Evolutionary conservation across 1,284 basidiomycete species (phyloP).

Genomic region (Wallemia mellicola): DNA sequence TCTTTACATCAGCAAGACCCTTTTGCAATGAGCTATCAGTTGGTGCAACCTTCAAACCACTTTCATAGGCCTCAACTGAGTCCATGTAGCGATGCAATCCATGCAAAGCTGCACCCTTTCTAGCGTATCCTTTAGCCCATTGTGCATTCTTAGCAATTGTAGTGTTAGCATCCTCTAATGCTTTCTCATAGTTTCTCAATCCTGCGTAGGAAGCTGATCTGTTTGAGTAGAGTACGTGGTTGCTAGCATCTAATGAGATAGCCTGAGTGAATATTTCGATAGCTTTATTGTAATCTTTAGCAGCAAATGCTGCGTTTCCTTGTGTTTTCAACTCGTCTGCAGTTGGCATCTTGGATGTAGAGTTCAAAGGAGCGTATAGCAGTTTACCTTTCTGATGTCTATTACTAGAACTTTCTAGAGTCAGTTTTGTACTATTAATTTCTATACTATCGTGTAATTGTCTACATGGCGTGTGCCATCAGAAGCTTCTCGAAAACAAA

Average conservation of each 20-base stretch:
- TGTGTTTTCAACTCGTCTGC: constrained; percentile 45
- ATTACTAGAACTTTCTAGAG: too few species aligned
- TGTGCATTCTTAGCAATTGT: constrained; percentile 40
- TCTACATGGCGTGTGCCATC: too few species aligned
- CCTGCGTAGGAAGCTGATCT: constrained; percentile 67
- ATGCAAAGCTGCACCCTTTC: constrained; percentile 84
- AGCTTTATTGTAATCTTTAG: constrained; percentile 70
- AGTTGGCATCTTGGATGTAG: background rate
- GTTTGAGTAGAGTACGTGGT: constrained; percentile 79
- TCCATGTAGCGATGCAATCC: constrained; percentile 49
- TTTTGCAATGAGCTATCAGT: constrained; percentile 52
- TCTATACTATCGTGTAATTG: too few species aligned
- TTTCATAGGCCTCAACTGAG: constrained; percentile 49
- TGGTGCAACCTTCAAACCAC: constrained; percentile 43
- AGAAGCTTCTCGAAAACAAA: background rate
- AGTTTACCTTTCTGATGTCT: too few species aligned
- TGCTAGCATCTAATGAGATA: constrained; percentile 47
- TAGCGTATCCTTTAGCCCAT: constrained; percentile 73
- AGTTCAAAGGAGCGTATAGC: background rate
- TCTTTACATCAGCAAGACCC: constrained; percentile 57
- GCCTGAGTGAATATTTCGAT: constrained; percentile 55
- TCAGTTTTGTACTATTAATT: too few species aligned
- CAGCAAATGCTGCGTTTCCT: constrained; percentile 84
- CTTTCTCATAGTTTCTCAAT: constrained; percentile 42
- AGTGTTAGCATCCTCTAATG: constrained; percentile 66